Evolutionary conservation across 345 rosid genomes (phyloP), one percentile per base, ranked within the genome.

Genomic region (Pistacia vera): DNA sequence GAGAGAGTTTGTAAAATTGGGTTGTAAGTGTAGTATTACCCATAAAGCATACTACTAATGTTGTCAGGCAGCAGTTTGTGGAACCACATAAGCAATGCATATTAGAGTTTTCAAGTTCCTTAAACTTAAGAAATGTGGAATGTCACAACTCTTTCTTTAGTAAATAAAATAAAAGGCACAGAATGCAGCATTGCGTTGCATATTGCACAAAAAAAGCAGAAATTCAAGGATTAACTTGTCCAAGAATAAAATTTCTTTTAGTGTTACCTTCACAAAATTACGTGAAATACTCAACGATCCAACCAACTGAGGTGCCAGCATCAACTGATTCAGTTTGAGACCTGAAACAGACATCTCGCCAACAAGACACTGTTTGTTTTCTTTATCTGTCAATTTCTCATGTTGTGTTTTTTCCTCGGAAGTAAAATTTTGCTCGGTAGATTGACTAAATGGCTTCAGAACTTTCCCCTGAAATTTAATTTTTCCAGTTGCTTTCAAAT

Each of bases 401-500:
- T 76, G 77, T 51, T 80, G 85, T 48, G 49, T 62, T 16, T 79
- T 78, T 41, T 64, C 82, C 75, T 82, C 84, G 11, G 80, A 79
- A 70, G 44, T 71, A 63, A 80, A 69, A 68, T 75, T 77, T 73
- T 81, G 81, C 68, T 79, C 88, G 36, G 64, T 69, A 67, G 65
- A 63, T 71, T 44, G 65, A 75, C 62, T 56, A 60, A 56, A 73
- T 67, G 84, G 81, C 78, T 88, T 87, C 35, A 84, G 71, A 80
- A 95, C 87, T 85, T 88, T 90, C 58, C 99, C 99, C 68, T 83
- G 92, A 82, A 95, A 95, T 83, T 93, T 95, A 78, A 95, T 81
- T 76, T 86, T 92, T 78, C 99, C 98, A 63, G 98, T 90, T 81
- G 98, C 96, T 84, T 90, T 95, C 87, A 95, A 83, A 81, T 95